Evolutionary conservation across 352 stramenopile genomes (phyloP).

Genomic region (Globisporangium yorkense): DNA sequence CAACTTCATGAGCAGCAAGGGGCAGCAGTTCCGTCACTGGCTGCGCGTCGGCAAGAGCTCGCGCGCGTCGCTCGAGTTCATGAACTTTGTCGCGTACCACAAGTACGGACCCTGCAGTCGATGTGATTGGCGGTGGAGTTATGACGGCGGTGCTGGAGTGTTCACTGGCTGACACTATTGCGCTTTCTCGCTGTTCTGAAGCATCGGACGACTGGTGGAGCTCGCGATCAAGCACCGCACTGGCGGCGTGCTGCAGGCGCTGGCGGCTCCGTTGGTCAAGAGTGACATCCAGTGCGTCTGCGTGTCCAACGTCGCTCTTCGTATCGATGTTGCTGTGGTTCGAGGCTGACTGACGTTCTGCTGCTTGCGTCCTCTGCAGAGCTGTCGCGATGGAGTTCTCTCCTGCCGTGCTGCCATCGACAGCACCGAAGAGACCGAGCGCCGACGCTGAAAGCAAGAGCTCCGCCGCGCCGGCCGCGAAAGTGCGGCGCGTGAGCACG

Average conservation of each 20-base stretch:
- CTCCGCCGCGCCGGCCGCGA: background rate
- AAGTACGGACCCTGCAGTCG: conserved; percentile 32
- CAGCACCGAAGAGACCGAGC: background rate
- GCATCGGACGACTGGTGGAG: conserved; percentile 77
- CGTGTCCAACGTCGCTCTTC: background rate
- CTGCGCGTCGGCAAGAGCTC: conserved; percentile 56
- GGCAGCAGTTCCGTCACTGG: conserved; percentile 63
- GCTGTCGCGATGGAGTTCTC: conserved; percentile 8
- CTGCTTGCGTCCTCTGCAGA: background rate
- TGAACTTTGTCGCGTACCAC: conserved; percentile 85
- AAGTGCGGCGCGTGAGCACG: conserved; percentile 15
- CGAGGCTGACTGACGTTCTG: background rate
- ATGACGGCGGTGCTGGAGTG: background rate
- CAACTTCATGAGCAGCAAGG: conserved; percentile 83
- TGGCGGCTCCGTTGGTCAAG: conserved; percentile 46
- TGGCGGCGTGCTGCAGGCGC: conserved; percentile 40
- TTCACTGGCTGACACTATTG: background rate
- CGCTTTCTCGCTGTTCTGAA: conserved; percentile 12
- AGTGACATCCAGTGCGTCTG: conserved; percentile 55
- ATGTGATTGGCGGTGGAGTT: background rate
- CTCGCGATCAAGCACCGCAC: conserved; percentile 72
- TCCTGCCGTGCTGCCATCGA: background rate
- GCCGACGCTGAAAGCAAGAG: background rate
- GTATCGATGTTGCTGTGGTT: background rate
- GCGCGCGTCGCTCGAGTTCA: conserved; percentile 72